Evolutionary conservation across 2,329 filamentous ascomycete genomes (phyloP).

Genomic region (Phyllosticta paracitricarpa): DNA sequence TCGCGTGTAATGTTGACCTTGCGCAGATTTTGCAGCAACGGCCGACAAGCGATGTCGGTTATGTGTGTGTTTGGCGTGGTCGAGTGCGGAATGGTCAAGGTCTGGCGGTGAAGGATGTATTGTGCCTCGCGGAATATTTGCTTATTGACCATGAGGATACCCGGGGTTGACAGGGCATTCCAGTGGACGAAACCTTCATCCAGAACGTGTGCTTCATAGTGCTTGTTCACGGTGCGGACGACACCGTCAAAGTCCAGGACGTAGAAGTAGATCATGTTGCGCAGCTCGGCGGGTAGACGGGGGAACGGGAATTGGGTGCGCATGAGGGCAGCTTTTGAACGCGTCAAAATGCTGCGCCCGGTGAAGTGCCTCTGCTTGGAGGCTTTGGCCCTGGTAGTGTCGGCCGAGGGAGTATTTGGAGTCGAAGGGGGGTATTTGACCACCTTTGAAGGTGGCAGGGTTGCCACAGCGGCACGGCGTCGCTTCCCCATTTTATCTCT

Average conservation of each 20-base stretch:
- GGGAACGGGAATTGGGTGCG: constrained; percentile 8
- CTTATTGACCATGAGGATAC: constrained; percentile 3
- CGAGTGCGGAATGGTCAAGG: constrained; percentile 2
- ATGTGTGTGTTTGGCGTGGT: constrained; percentile 1
- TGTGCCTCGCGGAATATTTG: constrained; percentile 2
- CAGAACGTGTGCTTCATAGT: constrained; percentile 5
- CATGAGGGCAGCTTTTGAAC: constrained; percentile 1
- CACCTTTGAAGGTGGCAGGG: not conserved
- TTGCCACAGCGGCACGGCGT: not conserved
- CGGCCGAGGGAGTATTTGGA: not conserved
- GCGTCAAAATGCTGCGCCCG: not conserved
- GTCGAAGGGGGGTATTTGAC: not conserved
- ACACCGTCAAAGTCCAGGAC: constrained; percentile 9
- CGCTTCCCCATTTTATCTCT: not conserved
- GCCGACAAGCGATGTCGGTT: not conserved
- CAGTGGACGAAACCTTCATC: constrained; percentile 1
- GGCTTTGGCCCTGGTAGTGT: not conserved
- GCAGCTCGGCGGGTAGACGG: constrained; percentile 8
- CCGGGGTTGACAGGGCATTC: not conserved
- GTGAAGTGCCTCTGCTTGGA: not conserved
- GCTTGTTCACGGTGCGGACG: not conserved
- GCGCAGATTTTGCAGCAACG: constrained; percentile 3
- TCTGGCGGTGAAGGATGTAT: constrained; percentile 8
- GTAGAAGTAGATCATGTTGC: constrained; percentile 6
- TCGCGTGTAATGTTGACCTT: constrained; percentile 7